Evolutionary conservation across 2,329 filamentous ascomycete species (phyloP).

Genomic region (Epichloe bromicola): DNA sequence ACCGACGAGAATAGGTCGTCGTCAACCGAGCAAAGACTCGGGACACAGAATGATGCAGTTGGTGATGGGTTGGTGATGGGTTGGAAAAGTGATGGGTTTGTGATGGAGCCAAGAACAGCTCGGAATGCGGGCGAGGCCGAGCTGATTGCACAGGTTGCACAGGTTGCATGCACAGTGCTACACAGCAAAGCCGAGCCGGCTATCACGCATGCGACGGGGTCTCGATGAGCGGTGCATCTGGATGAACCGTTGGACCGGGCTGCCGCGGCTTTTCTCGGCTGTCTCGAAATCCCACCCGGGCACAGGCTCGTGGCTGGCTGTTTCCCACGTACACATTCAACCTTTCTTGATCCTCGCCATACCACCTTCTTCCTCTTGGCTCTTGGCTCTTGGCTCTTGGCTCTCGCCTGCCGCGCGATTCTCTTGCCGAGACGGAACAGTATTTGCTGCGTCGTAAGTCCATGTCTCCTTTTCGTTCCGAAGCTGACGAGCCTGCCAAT

Average conservation of each 20-base stretch:
- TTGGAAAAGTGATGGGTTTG: background rate
- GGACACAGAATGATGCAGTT: background rate
- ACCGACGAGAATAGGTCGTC: no score
- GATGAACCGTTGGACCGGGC: constrained; percentile 11
- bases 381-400: no score
- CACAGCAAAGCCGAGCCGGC: background rate
- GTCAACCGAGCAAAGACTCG: background rate
- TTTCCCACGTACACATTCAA: background rate
- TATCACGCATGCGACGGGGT: background rate
- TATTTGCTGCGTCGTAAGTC: background rate
- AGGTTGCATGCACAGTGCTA: no score
- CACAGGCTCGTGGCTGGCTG: background rate
- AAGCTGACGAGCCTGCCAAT: background rate
- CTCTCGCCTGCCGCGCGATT: background rate
- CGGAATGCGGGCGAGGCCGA: constrained; percentile 1
- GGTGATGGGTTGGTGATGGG: background rate
- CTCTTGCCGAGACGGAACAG: no score
- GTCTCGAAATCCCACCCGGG: constrained; percentile 6
- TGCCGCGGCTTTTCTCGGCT: constrained; percentile 23
- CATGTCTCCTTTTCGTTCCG: background rate
- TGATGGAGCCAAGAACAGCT: background rate
- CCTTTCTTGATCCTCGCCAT: background rate
- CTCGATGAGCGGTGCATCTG: constrained; percentile 2
- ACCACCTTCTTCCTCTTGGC: background rate
- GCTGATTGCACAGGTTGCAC: background rate